Evolutionary conservation across 805 yeast genomes (phyloP).

Genomic region (Pichia nakasei): DNA sequence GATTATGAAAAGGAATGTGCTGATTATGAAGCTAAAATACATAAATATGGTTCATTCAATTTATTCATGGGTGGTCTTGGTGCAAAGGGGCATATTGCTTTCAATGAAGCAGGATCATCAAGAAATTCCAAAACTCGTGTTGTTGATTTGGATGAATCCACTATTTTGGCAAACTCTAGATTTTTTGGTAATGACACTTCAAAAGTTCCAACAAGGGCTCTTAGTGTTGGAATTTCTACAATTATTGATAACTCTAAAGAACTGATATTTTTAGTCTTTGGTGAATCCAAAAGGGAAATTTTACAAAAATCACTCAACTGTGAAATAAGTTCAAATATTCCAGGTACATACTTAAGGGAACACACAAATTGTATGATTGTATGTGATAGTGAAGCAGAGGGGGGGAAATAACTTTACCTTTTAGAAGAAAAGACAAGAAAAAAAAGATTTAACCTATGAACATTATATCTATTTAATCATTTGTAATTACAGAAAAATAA

Average conservation of each 20-base stretch:
- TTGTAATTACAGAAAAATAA: conserved; percentile 6
- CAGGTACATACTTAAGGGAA: conserved; percentile 41
- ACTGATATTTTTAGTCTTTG: conserved; percentile 43
- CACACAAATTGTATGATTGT: conserved; percentile 38
- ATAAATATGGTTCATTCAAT: conserved; percentile 39
- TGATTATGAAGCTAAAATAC: conserved; percentile 40
- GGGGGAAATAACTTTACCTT: no score
- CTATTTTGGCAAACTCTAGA: conserved; percentile 45
- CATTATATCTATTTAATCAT: conserved; percentile 1
- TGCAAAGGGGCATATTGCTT: conserved; percentile 54
- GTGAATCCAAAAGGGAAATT: conserved; percentile 37
- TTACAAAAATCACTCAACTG: conserved; percentile 37
- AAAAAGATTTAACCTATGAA: no score
- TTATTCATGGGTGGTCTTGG: conserved; percentile 53
- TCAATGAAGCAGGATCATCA: conserved; percentile 47
- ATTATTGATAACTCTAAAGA: conserved; percentile 47
- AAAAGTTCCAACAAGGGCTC: conserved; percentile 43
- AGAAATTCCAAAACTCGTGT: conserved; percentile 38
- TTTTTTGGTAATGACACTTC: conserved; percentile 38
- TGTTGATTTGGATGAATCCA: conserved; percentile 38
- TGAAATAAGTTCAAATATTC: conserved; percentile 33
- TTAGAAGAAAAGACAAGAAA: no score
- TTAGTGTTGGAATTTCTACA: conserved; percentile 51
- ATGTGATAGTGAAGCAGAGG: conserved; percentile 40
- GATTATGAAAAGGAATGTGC: conserved; percentile 39